Conservation (phyloP, 2,329 filamentous ascomycete species). For the Claviceps citrina region DNA sequence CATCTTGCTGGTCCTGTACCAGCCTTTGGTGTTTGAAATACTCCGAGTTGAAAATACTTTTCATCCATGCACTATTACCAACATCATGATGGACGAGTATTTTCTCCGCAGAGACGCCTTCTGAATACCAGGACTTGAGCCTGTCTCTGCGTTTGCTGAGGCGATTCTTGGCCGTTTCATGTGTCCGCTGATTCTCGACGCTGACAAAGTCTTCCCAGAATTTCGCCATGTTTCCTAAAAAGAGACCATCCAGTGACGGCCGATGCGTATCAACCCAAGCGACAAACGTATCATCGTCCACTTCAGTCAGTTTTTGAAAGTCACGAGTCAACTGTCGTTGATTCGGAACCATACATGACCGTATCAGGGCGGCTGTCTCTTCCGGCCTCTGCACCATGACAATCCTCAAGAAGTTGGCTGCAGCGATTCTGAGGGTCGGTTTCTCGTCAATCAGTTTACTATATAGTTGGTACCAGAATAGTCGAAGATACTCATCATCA, state of each 20-base stretch:
- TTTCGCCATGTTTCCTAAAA: conserved; percentile 66
- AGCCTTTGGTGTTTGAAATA: conserved; percentile 80
- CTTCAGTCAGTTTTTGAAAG: conserved; percentile 69
- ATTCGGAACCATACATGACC: conserved; percentile 52
- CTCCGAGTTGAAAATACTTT: conserved; percentile 87
- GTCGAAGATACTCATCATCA: conserved; percentile 67
- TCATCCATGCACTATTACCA: conserved; percentile 80
- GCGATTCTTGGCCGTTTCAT: conserved; percentile 57
- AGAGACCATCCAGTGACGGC: conserved; percentile 62
- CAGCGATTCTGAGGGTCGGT: conserved; percentile 52
- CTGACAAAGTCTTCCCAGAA: conserved; percentile 79
- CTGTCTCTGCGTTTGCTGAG: conserved; percentile 66
- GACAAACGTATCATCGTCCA: conserved; percentile 80
- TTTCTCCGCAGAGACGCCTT: conserved; percentile 53
- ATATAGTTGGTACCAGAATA: conserved; percentile 89
- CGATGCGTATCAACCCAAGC: conserved; percentile 77
- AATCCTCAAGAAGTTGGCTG: conserved; percentile 78
- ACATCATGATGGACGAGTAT: conserved; percentile 69
- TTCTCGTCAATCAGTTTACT: conserved; percentile 65
- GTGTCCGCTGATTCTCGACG: conserved; percentile 64
- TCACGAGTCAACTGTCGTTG: conserved; percentile 57
- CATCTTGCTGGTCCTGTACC: conserved; percentile 87
- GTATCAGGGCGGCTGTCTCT: conserved; percentile 60
- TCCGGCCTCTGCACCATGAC: conserved; percentile 85
- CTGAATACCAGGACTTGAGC: conserved; percentile 62